Percentiles rank a stretch among this genome's conserved stretches.
Evolutionary conservation across 805 yeast species (phyloP).

Genomic region (Pichia thaimueangensis): DNA sequence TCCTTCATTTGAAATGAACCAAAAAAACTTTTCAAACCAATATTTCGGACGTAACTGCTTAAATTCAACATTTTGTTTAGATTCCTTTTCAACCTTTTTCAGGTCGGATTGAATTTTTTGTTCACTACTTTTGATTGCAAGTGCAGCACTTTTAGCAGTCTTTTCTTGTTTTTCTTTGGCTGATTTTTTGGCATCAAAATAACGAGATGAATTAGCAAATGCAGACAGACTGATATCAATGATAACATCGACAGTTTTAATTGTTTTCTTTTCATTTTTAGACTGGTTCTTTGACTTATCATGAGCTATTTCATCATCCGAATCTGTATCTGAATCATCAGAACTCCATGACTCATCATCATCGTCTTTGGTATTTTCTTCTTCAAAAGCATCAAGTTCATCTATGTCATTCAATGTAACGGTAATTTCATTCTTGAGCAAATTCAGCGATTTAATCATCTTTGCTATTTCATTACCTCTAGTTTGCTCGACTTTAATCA

Average conservation of each 20-base stretch:
- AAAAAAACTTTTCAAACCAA: conserved; percentile 91
- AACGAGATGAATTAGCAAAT: conserved; percentile 80
- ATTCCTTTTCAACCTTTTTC: conserved; percentile 53
- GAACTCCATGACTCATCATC: conserved; percentile 18
- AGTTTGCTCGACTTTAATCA: conserved; percentile 61
- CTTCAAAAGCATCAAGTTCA: conserved; percentile 34
- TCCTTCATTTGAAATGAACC: conserved; percentile 92
- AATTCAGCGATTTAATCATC: conserved; percentile 61
- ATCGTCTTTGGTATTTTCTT: conserved; percentile 20
- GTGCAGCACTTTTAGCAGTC: conserved; percentile 68
- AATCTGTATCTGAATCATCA: conserved; percentile 29
- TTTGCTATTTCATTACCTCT: conserved; percentile 61
- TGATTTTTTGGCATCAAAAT: conserved; percentile 67
- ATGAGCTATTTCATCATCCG: conserved; percentile 22
- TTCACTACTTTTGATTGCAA: conserved; percentile 81
- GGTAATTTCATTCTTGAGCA: conserved; percentile 61
- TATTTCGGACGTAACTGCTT: conserved; percentile 62
- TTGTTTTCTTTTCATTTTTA: conserved; percentile 4
- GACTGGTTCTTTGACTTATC: conserved; percentile 6
- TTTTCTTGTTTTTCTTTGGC: conserved; percentile 75
- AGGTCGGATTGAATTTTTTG: conserved; percentile 68
- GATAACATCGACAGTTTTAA: conserved; percentile 40
- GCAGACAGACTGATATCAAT: conserved; percentile 71
- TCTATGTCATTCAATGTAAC: conserved; percentile 44
- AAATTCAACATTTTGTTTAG: conserved; percentile 40